These are phyloP conservation scores for Corymbia maculata DNA, from an alignment of 345 rosid genomes.

Conservation along the genomic window DNA sequence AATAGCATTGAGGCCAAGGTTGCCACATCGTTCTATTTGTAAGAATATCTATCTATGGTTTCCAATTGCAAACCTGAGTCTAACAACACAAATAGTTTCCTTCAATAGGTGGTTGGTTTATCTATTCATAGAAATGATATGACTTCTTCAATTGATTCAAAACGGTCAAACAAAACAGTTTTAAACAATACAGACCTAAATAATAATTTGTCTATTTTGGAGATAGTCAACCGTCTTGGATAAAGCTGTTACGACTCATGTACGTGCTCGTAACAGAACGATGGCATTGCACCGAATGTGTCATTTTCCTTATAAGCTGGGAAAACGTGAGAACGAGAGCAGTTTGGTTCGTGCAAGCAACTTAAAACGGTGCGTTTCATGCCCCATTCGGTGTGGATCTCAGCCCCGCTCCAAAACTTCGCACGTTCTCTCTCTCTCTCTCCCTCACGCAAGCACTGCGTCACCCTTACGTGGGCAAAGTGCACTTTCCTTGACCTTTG, in stretches of 20 bases:
- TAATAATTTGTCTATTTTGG: not conserved
- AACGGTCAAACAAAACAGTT: not conserved
- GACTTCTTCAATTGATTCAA: not conserved
- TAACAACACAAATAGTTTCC: not conserved
- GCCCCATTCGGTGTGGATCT: not conserved
- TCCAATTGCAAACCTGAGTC: not conserved
- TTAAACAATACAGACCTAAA: not conserved
- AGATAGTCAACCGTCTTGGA: not conserved
- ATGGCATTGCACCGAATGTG: accelerated
- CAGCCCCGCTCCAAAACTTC: not conserved
- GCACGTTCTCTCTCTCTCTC: not conserved
- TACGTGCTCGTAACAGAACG: too few relatives aligned
- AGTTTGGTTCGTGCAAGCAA: not conserved
- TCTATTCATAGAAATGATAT: not conserved
- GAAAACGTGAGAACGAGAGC: not conserved
- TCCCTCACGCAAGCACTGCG: not conserved
- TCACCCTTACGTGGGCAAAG: not conserved
- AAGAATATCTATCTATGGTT: not conserved
- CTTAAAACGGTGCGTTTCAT: not conserved
- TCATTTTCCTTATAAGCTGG: not conserved
- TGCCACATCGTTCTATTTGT: accelerated
- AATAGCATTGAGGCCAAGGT: accelerated
- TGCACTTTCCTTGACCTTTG: not conserved
- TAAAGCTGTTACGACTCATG: not conserved
- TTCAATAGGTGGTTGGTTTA: not conserved